Conservation (phyloP, 495 filamentous ascomycete genomes). For the Penicillium daleae region DNA sequence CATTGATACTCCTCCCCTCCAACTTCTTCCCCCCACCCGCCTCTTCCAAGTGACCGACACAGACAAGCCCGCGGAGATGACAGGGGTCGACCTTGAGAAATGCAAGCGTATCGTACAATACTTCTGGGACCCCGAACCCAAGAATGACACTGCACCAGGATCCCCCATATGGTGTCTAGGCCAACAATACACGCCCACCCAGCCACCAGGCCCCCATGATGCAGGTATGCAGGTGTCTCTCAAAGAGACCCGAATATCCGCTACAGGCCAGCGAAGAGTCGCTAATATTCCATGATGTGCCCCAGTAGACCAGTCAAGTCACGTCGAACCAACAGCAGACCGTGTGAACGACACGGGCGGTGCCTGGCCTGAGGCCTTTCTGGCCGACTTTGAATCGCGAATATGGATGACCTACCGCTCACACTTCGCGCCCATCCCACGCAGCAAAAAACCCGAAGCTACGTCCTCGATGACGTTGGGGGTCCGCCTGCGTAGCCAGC, state of each 20-base stretch:
- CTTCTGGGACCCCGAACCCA: conserved; percentile 94
- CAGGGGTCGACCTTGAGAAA: conserved; percentile 61
- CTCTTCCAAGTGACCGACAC: background rate
- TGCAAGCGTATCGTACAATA: conserved; percentile 86
- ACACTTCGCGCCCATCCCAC: conserved; percentile 82
- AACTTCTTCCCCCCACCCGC: background rate
- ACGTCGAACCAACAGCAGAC: background rate
- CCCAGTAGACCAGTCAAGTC: background rate
- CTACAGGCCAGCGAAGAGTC: background rate
- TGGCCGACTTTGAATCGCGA: conserved; percentile 89
- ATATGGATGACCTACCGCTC: conserved; percentile 98
- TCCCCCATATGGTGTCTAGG: conserved; percentile 89
- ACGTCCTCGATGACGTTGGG: conserved; percentile 77
- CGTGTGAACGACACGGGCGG: conserved; percentile 37
- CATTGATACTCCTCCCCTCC: background rate
- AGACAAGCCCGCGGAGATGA: conserved; percentile 48
- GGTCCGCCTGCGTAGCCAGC: conserved; percentile 79
- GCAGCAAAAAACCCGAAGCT: conserved; percentile 69
- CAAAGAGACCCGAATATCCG: background rate
- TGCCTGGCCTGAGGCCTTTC: conserved; percentile 83
- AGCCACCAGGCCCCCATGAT: conserved; percentile 20
- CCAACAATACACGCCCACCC: conserved; percentile 59
- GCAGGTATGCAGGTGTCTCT: conserved; percentile 17
- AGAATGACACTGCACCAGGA: conserved; percentile 72
- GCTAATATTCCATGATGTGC: conserved; percentile 4